Conservation (phyloP, 331 rosid species). For the Spiraea crenata region DNA sequence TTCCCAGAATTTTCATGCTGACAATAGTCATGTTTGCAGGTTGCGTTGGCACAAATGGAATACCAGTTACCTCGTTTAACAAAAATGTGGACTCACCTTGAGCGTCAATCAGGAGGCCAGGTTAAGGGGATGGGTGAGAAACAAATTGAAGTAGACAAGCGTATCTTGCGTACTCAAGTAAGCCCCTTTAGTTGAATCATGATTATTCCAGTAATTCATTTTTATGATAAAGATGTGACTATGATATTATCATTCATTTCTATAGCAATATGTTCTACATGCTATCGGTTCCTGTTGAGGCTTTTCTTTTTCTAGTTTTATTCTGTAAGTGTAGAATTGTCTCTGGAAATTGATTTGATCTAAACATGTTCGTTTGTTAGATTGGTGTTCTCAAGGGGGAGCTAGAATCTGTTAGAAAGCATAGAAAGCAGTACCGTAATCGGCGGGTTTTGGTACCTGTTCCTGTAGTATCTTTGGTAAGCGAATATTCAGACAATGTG, state of each 20-base stretch:
- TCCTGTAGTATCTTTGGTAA: constrained; percentile 91
- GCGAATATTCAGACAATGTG: constrained; percentile 18
- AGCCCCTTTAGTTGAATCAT: constrained; percentile 24
- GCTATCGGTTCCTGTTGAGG: neutral
- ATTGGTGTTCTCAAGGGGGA: constrained; percentile 75
- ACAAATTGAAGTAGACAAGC: constrained; percentile 96
- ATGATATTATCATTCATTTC: neutral
- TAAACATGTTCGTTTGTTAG: constrained; percentile 47
- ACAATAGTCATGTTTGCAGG: constrained; percentile 48
- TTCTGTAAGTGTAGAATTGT: neutral
- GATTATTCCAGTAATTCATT: neutral
- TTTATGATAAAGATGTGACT: neutral
- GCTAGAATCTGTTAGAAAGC: constrained; percentile 86
- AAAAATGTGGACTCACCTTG: constrained; percentile 98
- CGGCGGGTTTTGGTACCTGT: constrained; percentile 82
- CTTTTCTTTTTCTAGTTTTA: constrained; percentile 13
- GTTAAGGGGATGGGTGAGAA: constrained; percentile 99
- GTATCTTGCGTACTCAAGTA: constrained; percentile 93
- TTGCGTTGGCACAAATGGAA: constrained; percentile 95
- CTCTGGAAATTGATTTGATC: constrained; percentile 12
- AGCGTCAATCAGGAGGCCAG: constrained; percentile 93
- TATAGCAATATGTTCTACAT: constrained; percentile 3
- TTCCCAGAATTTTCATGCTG: constrained; percentile 18
- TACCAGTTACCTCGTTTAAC: constrained; percentile 94
- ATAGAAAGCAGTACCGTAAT: constrained; percentile 85